Evolutionary conservation across 225 moss, liverwort and hornwort species (phyloP), one percentile per base, ranked within the genome.

Genomic region (Asterella californica): DNA sequence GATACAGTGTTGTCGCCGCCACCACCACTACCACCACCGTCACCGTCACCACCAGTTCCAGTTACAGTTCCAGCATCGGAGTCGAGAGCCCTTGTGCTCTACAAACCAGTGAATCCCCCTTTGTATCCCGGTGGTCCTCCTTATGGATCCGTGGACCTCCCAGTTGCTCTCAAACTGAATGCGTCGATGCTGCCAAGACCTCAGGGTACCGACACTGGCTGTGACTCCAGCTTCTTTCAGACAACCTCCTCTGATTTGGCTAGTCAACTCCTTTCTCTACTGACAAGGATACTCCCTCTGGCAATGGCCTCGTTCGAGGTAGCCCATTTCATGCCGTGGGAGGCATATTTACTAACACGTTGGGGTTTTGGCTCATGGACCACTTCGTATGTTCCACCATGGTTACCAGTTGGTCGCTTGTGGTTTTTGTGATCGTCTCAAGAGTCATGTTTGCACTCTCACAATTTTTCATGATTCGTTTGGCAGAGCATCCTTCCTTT

Each of bases 301-400:
- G 91, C 85, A 83, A 89, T 94, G 91, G 89, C 88, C 90, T 94
- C 87, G 89, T 92, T 84, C 88, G 91, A 91, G 94, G 92, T 94
- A 91, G 94, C 89, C 89, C 92, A 89, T 90, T 87, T 84, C 83
- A 86, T 30, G 72, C 80, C 72, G 38, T 45, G 65, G 70, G 76
- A 82, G 76, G 85, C 70, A 62, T 72, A 55, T n/a, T 49, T 33
- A 76, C 65, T 67, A 75, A 48, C 79, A 76, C 47, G 68, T 74
- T 45, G 75, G 79, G 61, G 76, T 79, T 64, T 46, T 83, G 82
- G 80, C 61, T 77, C 29, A 27, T 45, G 27, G 25, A 70, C 7
- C 72, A 79, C 73, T 42, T n/a, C 69, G 70, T 71, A 67, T 63
- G 78, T 79, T 69, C 81, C 63, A 76, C 68, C 69, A 63, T 54